A percentile compares a stretch with the other conserved stretches of the same genome.
Conservation (phyloP, 2,329 filamentous ascomycete genomes). For the Cladosporium sp. region DNA sequence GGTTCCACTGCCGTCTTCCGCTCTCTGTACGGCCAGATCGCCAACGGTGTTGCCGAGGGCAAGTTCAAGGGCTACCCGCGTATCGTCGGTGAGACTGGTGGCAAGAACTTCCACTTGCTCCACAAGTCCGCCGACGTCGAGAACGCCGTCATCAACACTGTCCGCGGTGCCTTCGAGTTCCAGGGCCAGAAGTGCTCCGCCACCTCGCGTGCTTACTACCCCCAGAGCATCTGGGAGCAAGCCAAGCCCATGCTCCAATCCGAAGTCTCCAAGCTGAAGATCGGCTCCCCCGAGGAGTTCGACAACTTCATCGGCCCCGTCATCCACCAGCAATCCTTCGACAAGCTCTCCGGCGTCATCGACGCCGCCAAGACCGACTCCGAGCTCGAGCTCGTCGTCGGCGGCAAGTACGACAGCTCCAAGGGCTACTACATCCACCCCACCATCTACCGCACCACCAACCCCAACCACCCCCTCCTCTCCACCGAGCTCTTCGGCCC, state of each 20-base stretch:
- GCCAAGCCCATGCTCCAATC: conserved; percentile 66
- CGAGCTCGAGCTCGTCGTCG: conserved; percentile 69
- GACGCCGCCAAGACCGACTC: conserved; percentile 72
- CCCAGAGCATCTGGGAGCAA: conserved; percentile 69
- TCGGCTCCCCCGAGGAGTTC: conserved; percentile 69
- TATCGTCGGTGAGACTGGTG: conserved; percentile 84
- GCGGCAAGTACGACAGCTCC: conserved; percentile 73
- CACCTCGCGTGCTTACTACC: conserved; percentile 75
- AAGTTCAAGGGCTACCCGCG: conserved; percentile 81
- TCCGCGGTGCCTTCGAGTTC: conserved; percentile 84
- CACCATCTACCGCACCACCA: conserved; percentile 73
- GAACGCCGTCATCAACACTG: conserved; percentile 76
- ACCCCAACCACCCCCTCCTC: conserved; percentile 71
- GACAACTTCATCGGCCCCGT: conserved; percentile 82
- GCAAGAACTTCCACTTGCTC: conserved; percentile 88
- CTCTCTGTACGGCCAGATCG: conserved; percentile 81
- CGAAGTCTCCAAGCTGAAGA: conserved; percentile 66
- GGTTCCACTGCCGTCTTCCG: conserved; percentile 90
- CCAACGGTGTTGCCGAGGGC: conserved; percentile 73
- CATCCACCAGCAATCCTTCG: conserved; percentile 77
- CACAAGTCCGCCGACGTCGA: conserved; percentile 73
- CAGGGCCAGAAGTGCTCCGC: conserved; percentile 90
- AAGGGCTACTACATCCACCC: conserved; percentile 82
- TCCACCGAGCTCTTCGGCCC: conserved; percentile 80
- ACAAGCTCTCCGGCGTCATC: conserved; percentile 73